Percentiles rank a stretch among this genome's conserved stretches.
Conservation (phyloP, 2,329 filamentous ascomycete species). For the Thelonectria olida region DNA sequence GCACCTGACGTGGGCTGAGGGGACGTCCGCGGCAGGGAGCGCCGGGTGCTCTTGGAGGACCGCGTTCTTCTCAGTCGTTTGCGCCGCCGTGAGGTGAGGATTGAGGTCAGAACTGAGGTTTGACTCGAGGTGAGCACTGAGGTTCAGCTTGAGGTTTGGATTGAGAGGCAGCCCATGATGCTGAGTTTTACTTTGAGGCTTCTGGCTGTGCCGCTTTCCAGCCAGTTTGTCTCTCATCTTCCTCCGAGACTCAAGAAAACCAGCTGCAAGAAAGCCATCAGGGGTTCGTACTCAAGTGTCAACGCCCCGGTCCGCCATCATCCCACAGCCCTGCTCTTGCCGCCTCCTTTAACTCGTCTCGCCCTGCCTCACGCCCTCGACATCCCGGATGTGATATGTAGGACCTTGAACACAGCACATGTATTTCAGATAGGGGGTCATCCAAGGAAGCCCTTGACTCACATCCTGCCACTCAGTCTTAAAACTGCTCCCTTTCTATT, state of each 20-base stretch:
- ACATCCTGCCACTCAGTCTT: neutral
- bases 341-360: neutral
- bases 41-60: neutral
- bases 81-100: no score
- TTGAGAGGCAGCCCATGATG: neutral
- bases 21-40: no score
- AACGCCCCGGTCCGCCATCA: neutral
- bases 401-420: neutral
- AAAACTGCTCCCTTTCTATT: slow-evolving; percentile 4
- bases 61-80: neutral
- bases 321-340: slow-evolving; percentile 10
- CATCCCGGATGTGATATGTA: slow-evolving; percentile 3
- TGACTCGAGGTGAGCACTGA: no score
- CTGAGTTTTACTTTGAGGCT: neutral
- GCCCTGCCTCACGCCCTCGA: neutral
- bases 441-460: slow-evolving; percentile 4
- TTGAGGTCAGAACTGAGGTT: no score
- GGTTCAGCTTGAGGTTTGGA: no score
- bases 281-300: no score
- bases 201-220: neutral
- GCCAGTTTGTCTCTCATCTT: slow-evolving; percentile 1
- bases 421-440: slow-evolving; percentile 11
- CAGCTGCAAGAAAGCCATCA: no score
- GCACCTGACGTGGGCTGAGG: slow-evolving; percentile 15
- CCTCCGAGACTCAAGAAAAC: slow-evolving; percentile 7